Conservation (phyloP, 192 early-diverging fungal genomes). For the Backusella westeae region DNA sequence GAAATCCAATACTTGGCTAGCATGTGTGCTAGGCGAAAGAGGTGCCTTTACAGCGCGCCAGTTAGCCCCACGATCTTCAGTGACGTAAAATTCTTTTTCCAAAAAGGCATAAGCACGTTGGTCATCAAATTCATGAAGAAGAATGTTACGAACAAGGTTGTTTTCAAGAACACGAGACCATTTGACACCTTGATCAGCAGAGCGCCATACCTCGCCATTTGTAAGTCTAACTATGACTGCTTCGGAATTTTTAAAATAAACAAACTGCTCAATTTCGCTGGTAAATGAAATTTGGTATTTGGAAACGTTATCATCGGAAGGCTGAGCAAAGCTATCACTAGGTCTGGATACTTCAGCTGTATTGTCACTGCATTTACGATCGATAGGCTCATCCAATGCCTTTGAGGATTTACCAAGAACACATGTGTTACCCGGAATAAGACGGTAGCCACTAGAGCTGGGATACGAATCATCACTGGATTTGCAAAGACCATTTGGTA, state of each 20-base stretch:
- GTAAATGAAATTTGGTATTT: conserved; percentile 29
- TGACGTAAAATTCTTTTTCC: conserved; percentile 46
- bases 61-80: conserved; percentile 54
- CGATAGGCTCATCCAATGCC: conserved; percentile 54
- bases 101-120: conserved; percentile 67
- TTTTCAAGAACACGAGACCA: conserved; percentile 62
- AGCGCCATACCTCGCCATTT: conserved; percentile 63
- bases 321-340: conserved; percentile 25
- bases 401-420: conserved; percentile 38
- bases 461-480: conserved; percentile 60
- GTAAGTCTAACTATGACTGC: conserved; percentile 60
- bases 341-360: conserved; percentile 15
- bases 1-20: conserved; percentile 80
- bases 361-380: conserved; percentile 34
- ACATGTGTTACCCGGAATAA: conserved; percentile 86
- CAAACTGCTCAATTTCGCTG: conserved; percentile 52
- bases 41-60: conserved; percentile 48
- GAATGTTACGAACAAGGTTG: conserved; percentile 51
- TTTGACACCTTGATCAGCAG: conserved; percentile 69
- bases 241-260: conserved; percentile 67
- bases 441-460: conserved; percentile 76
- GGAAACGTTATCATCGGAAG: conserved; percentile 27
- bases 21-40: conserved; percentile 55
- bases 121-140: conserved; percentile 68
- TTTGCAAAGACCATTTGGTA: conserved; percentile 67